These are phyloP conservation scores for Citrullus amarus DNA, from an alignment of 306 rosid genomes.

Conservation along the genomic window DNA sequence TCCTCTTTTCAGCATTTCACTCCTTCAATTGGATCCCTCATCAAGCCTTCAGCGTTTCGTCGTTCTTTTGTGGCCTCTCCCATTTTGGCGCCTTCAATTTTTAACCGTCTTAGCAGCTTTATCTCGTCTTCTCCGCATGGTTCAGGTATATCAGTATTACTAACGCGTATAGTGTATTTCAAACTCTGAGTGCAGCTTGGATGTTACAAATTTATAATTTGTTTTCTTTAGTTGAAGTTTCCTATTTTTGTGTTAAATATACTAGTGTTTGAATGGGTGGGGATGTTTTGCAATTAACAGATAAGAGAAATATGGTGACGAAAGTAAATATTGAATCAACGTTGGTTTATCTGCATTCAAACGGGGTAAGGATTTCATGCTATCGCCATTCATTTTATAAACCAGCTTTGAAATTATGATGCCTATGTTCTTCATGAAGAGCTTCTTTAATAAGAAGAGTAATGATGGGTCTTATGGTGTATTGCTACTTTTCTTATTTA, in stretches of 20 bases:
- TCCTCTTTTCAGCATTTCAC: too few species aligned
- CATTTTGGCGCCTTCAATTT: background rate
- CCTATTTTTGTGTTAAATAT: background rate
- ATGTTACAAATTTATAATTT: background rate
- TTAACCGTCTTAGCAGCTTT: background rate
- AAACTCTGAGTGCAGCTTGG: background rate
- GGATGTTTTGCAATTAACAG: background rate
- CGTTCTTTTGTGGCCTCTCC: too few species aligned
- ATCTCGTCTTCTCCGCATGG: background rate
- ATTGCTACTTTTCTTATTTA: background rate
- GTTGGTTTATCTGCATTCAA: background rate
- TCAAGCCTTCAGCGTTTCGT: background rate
- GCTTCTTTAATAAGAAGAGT: background rate
- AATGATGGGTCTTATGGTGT: background rate
- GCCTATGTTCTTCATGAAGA: background rate
- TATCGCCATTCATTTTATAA: background rate
- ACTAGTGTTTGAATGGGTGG: background rate
- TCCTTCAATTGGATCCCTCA: too few species aligned
- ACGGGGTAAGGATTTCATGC: background rate
- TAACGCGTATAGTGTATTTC: background rate
- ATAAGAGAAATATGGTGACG: background rate
- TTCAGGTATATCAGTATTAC: background rate
- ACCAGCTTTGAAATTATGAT: background rate
- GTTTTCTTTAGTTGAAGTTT: background rate
- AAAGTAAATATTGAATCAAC: background rate